These are phyloP conservation scores for Ascochyta lentis DNA, from an alignment of 2,329 filamentous ascomycete genomes.

Conservation along the genomic window DNA sequence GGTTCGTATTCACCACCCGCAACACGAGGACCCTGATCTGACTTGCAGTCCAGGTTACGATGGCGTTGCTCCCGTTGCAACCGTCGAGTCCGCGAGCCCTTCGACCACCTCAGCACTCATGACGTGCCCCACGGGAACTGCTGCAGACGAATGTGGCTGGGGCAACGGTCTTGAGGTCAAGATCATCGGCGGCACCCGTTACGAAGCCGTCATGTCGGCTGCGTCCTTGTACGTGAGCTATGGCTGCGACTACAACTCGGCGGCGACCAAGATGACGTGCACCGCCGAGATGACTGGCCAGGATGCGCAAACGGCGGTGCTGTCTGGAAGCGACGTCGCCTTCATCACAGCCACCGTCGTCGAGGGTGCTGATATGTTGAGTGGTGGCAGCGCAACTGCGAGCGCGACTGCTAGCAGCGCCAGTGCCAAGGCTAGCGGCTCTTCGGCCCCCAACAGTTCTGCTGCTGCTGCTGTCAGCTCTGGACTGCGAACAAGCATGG, in stretches of 20 bases:
- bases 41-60: constrained; percentile 20
- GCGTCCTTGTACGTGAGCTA: constrained; percentile 31
- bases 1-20: constrained; percentile 18
- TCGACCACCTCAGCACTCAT: constrained; percentile 33
- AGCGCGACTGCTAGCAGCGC: constrained; percentile 11
- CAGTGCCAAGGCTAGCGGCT: constrained; percentile 5
- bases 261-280: constrained; percentile 33
- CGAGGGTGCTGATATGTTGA: constrained; percentile 31
- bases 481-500: constrained; percentile 11
- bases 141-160: constrained; percentile 34
- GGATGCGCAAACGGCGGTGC: constrained; percentile 24
- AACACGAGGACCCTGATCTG: neutral
- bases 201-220: constrained; percentile 27
- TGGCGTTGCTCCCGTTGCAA: constrained; percentile 31
- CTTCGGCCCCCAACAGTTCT: constrained; percentile 10
- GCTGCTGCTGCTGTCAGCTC: constrained; percentile 10
- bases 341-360: constrained; percentile 35
- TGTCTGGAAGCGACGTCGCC: constrained; percentile 26
- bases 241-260: constrained; percentile 34
- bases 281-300: constrained; percentile 29
- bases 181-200: constrained; percentile 23
- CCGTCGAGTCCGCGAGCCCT: constrained; percentile 27
- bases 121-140: constrained; percentile 29
- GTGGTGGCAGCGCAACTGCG: constrained; percentile 19
- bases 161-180: constrained; percentile 28